Evolutionary conservation across 2,329 filamentous ascomycete species (phyloP).

Genomic region (Ophiostoma quercus): DNA sequence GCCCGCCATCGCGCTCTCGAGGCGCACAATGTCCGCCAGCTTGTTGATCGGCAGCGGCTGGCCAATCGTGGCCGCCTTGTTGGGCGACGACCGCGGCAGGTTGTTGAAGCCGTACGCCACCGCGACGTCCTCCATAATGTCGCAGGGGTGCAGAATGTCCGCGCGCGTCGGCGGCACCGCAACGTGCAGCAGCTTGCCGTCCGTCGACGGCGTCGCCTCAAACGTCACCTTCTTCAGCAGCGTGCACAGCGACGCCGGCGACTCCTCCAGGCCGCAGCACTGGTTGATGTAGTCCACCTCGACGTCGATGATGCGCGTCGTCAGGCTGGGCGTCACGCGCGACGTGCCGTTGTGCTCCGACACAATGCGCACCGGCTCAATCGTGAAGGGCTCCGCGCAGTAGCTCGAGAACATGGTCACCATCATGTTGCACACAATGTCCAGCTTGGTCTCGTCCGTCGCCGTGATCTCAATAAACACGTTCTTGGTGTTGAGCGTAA

Average conservation of each 20-base stretch:
- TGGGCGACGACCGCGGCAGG: constrained; percentile 79
- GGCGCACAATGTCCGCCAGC: constrained; percentile 81
- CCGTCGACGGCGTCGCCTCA: constrained; percentile 67
- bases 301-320: constrained; percentile 70
- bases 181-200: constrained; percentile 69
- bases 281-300: constrained; percentile 91
- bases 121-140: constrained; percentile 97
- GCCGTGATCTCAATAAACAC: constrained; percentile 95
- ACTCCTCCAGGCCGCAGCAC: constrained; percentile 76
- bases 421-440: constrained; percentile 76
- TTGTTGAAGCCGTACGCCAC: constrained; percentile 98
- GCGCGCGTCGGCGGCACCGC: constrained; percentile 83
- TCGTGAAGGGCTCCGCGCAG: constrained; percentile 79
- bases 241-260: constrained; percentile 68
- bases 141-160: constrained; percentile 91
- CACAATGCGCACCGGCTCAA: constrained; percentile 88
- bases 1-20: constrained; percentile 86
- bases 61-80: constrained; percentile 78
- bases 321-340: constrained; percentile 73
- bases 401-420: constrained; percentile 97
- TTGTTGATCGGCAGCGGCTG: constrained; percentile 90
- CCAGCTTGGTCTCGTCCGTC: constrained; percentile 90
- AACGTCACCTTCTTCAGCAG: constrained; percentile 87
- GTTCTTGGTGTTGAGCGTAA: constrained; percentile 83
- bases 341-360: constrained; percentile 86